Evolutionary conservation across 2,329 filamentous ascomycete species (phyloP), one percentile per base, ranked within the genome.

Genomic region (Pseudocercospora macadamiae): DNA sequence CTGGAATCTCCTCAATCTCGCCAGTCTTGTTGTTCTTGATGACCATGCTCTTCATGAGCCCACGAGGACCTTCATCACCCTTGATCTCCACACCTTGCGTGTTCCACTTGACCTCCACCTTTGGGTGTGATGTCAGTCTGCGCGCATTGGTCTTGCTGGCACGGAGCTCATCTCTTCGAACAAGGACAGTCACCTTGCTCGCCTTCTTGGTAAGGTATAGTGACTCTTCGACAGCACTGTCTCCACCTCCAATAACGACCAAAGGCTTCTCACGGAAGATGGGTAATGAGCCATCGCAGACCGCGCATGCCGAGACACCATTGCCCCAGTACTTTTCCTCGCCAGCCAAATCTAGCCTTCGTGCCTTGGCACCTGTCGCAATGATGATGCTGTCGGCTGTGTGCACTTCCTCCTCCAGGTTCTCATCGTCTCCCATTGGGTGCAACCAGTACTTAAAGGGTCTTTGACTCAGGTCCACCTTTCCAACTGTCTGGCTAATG

Each of bases 191-290:
- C 62, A 99, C 93, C 75, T 95, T 91, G 78, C 88, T 91, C 64
- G 89, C 95, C 80, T 97, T 99, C 83, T 97, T 99, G 63, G 95
- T 96, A 68, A 99, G 80, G 81, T 97, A 99, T 69, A 96, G 89
- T 57, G 93, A 92, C 84, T 99, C 95, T 79, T 99, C 96, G 25
- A 96, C 95, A 16, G 95, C 95, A 14, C 91, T 96, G 79, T 99
- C 95, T 71, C 95, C 95, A 64, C 95, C 96, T 64, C 95, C 95
- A 65, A 99, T 97, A 51, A 99, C 95, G 37, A 93, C 91, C 55
- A 99, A 83, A 7, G 90, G 93, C 83, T 96, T 96, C 77, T 97
- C 91, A 69, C 93, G 86, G 87, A 96, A 99, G 76, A 99, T 97
- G 61, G 95, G 95, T 47, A 97, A 89, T 51, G 93, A 95, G 64